These are phyloP conservation scores for Fusarium caatingaense DNA, from an alignment of 2,329 filamentous ascomycete genomes.

Conservation along the genomic window DNA sequence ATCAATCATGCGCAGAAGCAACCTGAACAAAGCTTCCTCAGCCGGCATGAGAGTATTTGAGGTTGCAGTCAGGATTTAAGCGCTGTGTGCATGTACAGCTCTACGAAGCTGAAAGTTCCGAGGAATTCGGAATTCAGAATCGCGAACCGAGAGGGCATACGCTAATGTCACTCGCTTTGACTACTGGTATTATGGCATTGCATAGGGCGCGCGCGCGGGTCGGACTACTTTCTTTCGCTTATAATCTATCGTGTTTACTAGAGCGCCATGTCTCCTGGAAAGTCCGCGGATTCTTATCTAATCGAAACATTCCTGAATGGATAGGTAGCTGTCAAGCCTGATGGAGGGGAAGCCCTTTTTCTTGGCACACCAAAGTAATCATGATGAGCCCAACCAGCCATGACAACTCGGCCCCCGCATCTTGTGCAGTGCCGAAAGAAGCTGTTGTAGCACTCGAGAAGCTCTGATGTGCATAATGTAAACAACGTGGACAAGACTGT, in stretches of 20 bases:
- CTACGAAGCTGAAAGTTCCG: background rate
- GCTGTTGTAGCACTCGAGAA: conserved; percentile 10
- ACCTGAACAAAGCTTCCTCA: background rate
- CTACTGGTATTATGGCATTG: background rate
- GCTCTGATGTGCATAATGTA: conserved; percentile 21
- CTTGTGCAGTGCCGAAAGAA: background rate
- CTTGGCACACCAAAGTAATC: conserved; percentile 30
- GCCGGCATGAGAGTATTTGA: background rate
- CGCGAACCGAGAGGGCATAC: background rate
- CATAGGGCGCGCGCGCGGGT: conserved; percentile 4
- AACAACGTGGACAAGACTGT: background rate
- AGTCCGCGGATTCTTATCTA: background rate
- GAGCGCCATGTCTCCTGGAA: background rate
- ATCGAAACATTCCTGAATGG: background rate
- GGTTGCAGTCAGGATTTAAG: background rate
- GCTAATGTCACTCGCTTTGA: background rate
- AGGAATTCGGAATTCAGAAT: background rate
- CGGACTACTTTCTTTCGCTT: background rate
- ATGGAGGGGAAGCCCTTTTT: conserved; percentile 10
- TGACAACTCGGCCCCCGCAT: conserved; percentile 17
- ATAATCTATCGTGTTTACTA: background rate
- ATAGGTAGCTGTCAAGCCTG: conserved; percentile 7
- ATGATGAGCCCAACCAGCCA: conserved; percentile 17
- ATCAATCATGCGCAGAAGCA: background rate
- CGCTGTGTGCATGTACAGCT: background rate